phyloP scores from a whole-genome alignment of 2,329 filamentous ascomycete species.

The Drechslera avenae region DNA sequence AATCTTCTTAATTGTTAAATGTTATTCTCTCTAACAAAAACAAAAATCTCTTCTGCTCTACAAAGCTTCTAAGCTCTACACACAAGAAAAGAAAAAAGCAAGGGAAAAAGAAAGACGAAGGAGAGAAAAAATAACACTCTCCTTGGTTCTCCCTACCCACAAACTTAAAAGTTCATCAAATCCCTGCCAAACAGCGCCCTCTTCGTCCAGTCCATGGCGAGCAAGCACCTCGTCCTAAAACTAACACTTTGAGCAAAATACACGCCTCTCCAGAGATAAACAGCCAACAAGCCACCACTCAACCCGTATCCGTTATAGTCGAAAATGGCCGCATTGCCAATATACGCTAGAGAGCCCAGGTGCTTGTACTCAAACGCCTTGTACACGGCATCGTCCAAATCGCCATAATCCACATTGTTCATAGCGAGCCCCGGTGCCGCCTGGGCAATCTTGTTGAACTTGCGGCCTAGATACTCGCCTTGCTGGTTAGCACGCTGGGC shows the following conservation, averaged over 20 bases:
- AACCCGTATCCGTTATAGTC: conserved; percentile 81
- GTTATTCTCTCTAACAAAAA: no score
- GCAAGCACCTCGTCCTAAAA: conserved; percentile 80
- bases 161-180: conserved; percentile 34
- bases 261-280: conserved; percentile 94
- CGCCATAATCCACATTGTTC: conserved; percentile 85
- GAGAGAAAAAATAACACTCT: no score
- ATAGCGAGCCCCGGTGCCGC: conserved; percentile 73
- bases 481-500: conserved; percentile 97
- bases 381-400: conserved; percentile 89
- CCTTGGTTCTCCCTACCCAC: no score
- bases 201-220: conserved; percentile 99
- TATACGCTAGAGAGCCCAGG: conserved; percentile 88
- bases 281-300: conserved; percentile 84
- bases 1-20: no score
- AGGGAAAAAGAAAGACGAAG: no score
- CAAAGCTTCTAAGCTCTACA: no score
- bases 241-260: conserved; percentile 99
- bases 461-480: conserved; percentile 87
- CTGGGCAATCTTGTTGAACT: conserved; percentile 89
- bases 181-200: conserved; percentile 78
- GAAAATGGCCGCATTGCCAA: conserved; percentile 95
- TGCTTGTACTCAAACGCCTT: conserved; percentile 94
- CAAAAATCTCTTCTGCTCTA: no score
- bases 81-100: no score